A percentile compares a stretch with the other conserved stretches of the same genome.
Evolutionary conservation across 192 early-diverging fungal genomes (phyloP).

Genomic region (Dissophora ornata): DNA sequence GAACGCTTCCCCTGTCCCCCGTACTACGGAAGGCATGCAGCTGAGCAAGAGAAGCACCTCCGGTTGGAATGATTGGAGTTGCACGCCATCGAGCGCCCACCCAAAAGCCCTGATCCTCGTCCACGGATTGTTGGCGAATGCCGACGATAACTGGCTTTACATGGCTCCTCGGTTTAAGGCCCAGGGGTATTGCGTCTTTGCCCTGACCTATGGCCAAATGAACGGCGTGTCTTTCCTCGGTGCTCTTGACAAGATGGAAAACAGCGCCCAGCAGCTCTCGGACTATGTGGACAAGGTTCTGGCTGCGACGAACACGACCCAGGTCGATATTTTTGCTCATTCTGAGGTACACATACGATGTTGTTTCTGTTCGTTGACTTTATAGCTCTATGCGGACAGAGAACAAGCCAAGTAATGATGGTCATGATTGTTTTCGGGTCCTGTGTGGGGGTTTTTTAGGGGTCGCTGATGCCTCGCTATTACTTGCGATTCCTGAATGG

Average conservation of each 20-base stretch:
- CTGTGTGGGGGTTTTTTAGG: conserved; percentile 10
- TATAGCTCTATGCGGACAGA: too few species aligned
- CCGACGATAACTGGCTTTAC: conserved; percentile 13
- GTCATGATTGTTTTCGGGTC: too few species aligned
- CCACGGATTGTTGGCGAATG: conserved; percentile 10
- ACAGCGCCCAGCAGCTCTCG: conserved; percentile 21
- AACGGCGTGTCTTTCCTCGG: neutral
- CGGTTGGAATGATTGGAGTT: conserved; percentile 24
- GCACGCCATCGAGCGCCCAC: conserved; percentile 3
- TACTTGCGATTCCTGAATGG: conserved; percentile 31
- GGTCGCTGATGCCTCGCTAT: conserved; percentile 22
- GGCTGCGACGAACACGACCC: neutral
- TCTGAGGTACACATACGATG: conserved; percentile 2
- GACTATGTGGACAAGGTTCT: conserved; percentile 26
- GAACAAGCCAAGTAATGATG: neutral
- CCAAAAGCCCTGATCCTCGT: conserved; percentile 16
- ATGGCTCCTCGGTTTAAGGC: conserved; percentile 13
- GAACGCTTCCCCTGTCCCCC: too few species aligned
- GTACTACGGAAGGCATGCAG: too few species aligned
- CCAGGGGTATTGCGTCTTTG: conserved; percentile 19
- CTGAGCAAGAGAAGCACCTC: too few species aligned
- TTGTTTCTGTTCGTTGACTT: too few species aligned
- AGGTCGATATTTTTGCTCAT: conserved; percentile 25
- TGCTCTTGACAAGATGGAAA: conserved; percentile 21
- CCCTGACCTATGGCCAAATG: conserved; percentile 17